Evolutionary conservation across 148 eudicot genomes (phyloP), one percentile per base, ranked within the genome.

Genomic region (Polygonum maritimum): DNA sequence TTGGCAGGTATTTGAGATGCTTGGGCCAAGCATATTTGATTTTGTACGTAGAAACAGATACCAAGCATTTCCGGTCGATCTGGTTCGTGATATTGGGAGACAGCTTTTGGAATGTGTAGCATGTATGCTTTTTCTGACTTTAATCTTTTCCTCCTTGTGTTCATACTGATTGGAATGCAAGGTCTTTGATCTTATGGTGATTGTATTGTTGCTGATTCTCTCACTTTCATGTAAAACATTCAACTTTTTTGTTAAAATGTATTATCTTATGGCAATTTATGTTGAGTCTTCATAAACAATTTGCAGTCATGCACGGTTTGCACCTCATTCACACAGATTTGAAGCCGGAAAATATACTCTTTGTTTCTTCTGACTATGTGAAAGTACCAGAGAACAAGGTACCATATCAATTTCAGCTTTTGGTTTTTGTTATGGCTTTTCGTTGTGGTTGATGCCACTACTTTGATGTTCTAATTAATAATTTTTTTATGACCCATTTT

Each of bases 1-100:
- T 85, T 76, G 84, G 85, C 97, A 95, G 98, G 98, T 95, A 71
- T 95, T 95, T 90, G 98, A 95, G 98, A 95, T 88, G 98, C 98
- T 95, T 86, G 98, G 98, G 82, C 97, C 97, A 87, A 95, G 98
- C 88, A 90, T 95, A 85, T 95, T 84, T 83, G 97, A 95, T 90
- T 95, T 95, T 85, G 96, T 95, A 65, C 96, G 96, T 84, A 95
- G 90, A 87, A 95, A 95, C 91, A 95, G 84, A 90, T 95, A 92
- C 78, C 92, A 97, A 78, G 81, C 98, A 77, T 93, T 93, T 90
- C 98, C 98, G 79, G 89, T 93, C 83, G 98, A 93, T 82, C 91
- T 91, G 79, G 98, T 91, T 83, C 97, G 98, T 51, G 97, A 93
- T 87, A 89, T 93, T 77, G 98, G 97, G 77, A 87, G 91, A 83